These are phyloP conservation scores for Neoboletus subvelutipes DNA, from an alignment of 768 basidiomycete genomes.

Conservation along the genomic window DNA sequence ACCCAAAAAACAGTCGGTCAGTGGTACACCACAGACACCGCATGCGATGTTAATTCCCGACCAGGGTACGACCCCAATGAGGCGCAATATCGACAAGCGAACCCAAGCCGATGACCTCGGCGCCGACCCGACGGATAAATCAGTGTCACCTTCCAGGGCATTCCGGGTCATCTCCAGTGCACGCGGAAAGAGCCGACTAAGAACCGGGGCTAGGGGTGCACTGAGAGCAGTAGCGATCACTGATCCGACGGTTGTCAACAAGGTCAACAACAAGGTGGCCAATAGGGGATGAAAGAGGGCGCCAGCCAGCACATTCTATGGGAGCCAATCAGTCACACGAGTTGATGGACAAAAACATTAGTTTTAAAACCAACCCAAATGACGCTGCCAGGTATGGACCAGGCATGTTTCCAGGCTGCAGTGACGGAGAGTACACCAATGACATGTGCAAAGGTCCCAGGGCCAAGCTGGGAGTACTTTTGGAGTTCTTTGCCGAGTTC, in stretches of 20 bases:
- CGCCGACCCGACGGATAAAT: slow-evolving; percentile 38
- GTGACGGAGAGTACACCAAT: slow-evolving; percentile 79
- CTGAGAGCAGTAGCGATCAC: slow-evolving; percentile 77
- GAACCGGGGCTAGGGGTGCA: slow-evolving; percentile 79
- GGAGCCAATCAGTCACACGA: slow-evolving; percentile 18
- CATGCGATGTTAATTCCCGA: slow-evolving; percentile 96
- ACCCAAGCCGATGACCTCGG: slow-evolving; percentile 64
- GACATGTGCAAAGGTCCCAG: slow-evolving; percentile 68
- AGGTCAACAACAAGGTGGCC: slow-evolving; percentile 78
- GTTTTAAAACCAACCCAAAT: slow-evolving; percentile 63
- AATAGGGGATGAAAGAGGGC: slow-evolving; percentile 81
- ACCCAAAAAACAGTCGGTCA: slow-evolving; percentile 74
- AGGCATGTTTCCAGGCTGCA: slow-evolving; percentile 94
- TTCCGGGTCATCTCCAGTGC: slow-evolving; percentile 82
- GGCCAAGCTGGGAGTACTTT: slow-evolving; percentile 72
- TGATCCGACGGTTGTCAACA: slow-evolving; percentile 87
- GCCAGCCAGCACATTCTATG: slow-evolving; percentile 85
- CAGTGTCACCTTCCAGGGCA: slow-evolving; percentile 70
- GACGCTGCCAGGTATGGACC: slow-evolving; percentile 94
- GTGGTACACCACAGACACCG: slow-evolving; percentile 82
- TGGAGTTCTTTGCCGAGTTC: slow-evolving; percentile 74
- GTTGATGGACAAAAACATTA: background rate
- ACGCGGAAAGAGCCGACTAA: slow-evolving; percentile 78
- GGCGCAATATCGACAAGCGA: slow-evolving; percentile 80
- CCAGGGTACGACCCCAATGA: slow-evolving; percentile 95